A percentile compares a stretch with the other conserved stretches of the same genome.
These are phyloP conservation scores for Sphaceloma murrayae DNA, from an alignment of 2,329 filamentous ascomycete genomes.

Conservation along the genomic window DNA sequence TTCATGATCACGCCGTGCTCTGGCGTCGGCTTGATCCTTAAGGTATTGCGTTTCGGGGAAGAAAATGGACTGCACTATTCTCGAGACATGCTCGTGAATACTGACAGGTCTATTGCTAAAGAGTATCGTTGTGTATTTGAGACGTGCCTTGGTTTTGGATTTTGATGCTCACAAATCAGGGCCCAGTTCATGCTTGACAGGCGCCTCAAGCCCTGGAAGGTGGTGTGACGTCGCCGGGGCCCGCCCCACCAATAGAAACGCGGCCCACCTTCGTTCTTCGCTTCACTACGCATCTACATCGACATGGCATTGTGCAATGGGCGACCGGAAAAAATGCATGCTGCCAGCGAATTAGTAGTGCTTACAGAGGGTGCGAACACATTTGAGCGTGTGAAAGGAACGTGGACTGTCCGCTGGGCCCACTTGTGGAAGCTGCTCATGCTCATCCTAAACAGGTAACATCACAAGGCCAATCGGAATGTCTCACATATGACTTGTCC, in stretches of 20 bases:
- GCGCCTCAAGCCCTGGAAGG: no score
- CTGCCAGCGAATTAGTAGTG: no score
- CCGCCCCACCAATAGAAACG: constrained; percentile 1
- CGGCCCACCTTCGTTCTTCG: background rate
- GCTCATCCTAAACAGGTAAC: constrained; percentile 4
- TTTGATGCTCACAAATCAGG: background rate
- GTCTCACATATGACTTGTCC: background rate
- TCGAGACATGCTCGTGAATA: no score
- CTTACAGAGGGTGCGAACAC: background rate
- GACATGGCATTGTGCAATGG: no score
- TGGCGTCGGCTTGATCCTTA: background rate
- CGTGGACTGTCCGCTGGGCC: no score
- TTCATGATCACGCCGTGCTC: constrained; percentile 3
- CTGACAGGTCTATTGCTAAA: no score
- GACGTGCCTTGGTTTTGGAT: constrained; percentile 2
- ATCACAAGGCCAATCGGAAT: constrained; percentile 7
- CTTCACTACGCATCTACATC: no score
- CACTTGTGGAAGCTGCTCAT: background rate
- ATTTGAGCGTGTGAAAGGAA: no score
- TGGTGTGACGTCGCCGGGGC: constrained; percentile 7
- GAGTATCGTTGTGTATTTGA: no score
- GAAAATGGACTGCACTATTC: no score
- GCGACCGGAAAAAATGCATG: no score
- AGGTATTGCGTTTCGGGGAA: no score
- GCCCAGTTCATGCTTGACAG: constrained; percentile 9